A percentile compares a stretch with the other conserved stretches of the same genome.
Conservation (phyloP, 2,329 filamentous ascomycete genomes). For the Penicillium sp. region DNA sequence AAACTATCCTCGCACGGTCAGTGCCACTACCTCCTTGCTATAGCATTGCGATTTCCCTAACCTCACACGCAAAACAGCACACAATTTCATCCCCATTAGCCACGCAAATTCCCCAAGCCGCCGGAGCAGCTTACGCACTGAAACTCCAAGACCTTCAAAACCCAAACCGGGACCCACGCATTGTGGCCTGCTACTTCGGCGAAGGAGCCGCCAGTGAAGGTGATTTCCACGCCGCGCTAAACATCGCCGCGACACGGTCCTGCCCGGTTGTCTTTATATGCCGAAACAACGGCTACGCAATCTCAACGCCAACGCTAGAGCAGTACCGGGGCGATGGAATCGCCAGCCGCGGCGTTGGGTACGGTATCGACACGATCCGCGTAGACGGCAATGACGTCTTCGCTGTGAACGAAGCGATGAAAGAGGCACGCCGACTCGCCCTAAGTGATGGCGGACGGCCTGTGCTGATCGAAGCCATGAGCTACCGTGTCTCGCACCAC, state of each 20-base stretch:
- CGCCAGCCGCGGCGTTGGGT: constrained; percentile 73
- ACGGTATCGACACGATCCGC: constrained; percentile 86
- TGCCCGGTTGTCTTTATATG: constrained; percentile 85
- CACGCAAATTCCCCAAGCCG: constrained; percentile 80
- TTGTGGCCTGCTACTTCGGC: constrained; percentile 79
- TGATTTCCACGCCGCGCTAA: constrained; percentile 83
- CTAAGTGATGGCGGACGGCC: constrained; percentile 71
- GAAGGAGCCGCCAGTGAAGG: constrained; percentile 85
- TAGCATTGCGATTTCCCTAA: background rate
- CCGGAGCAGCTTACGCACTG: constrained; percentile 76
- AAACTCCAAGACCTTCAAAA: constrained; percentile 70
- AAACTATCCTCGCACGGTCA: constrained; percentile 69
- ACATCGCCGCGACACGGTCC: constrained; percentile 80
- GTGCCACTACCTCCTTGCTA: constrained; percentile 22
- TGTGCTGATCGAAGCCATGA: constrained; percentile 89
- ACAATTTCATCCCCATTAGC: constrained; percentile 78
- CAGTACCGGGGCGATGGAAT: constrained; percentile 90
- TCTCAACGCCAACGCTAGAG: constrained; percentile 78
- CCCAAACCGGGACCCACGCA: constrained; percentile 56
- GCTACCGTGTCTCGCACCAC: constrained; percentile 94
- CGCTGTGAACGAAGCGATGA: constrained; percentile 72
- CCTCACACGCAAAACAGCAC: constrained; percentile 55
- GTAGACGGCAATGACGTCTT: constrained; percentile 94
- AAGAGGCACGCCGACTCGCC: constrained; percentile 66
- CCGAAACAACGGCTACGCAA: constrained; percentile 86